A percentile compares a stretch with the other conserved stretches of the same genome.
phyloP scores from a whole-genome alignment of 2,329 filamentous ascomycete genomes.

The Lachnellula suecica region DNA sequence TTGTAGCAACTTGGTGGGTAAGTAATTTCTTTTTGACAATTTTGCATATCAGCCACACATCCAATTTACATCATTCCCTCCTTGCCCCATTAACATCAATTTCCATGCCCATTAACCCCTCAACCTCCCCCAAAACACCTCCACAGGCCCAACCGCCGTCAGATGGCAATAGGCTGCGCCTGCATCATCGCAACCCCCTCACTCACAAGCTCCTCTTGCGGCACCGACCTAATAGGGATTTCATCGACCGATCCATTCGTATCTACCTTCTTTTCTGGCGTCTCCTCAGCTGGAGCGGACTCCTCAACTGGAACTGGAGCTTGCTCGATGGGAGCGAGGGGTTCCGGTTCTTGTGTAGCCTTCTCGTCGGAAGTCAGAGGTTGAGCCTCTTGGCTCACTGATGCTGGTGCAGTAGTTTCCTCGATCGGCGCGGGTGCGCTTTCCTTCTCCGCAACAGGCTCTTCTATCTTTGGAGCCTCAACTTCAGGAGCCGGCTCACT shows the following conservation, averaged over 20 bases:
- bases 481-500: background rate
- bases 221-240: background rate
- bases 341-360: background rate
- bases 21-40: no score
- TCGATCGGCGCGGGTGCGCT: background rate
- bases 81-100: no score
- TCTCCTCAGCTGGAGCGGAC: background rate
- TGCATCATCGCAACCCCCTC: background rate
- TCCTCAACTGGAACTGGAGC: conserved; percentile 1
- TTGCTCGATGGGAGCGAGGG: background rate
- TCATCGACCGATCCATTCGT: background rate
- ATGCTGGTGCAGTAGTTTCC: background rate
- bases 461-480: background rate
- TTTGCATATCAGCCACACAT: no score
- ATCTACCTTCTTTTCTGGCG: background rate
- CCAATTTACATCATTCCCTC: no score
- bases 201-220: background rate
- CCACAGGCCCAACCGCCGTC: no score
- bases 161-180: background rate
- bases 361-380: background rate
- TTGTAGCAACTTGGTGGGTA: no score
- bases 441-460: background rate
- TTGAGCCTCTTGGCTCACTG: background rate
- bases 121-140: no score
- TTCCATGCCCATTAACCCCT: no score